phyloP scores from a whole-genome alignment of 805 yeast genomes.

The Ogataea thermomethanolica region DNA sequence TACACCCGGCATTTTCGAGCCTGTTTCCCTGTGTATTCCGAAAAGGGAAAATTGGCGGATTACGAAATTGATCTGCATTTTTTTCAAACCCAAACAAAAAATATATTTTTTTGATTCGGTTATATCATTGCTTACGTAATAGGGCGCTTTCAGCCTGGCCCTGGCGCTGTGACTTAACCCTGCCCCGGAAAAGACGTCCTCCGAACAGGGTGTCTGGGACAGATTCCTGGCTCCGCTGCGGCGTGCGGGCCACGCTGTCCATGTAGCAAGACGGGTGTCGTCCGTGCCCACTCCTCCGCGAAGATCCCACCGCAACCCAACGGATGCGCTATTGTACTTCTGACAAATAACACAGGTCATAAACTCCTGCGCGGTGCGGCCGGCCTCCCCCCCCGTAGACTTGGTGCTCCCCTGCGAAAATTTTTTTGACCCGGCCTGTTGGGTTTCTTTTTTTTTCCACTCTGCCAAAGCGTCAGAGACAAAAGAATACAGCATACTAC shows the following conservation, averaged over 20 bases:
- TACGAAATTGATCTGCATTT: constrained; percentile 11
- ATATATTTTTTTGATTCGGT: background rate
- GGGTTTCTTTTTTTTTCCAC: constrained; percentile 13
- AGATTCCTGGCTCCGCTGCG: no score
- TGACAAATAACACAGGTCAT: constrained; percentile 1
- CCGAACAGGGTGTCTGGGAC: no score
- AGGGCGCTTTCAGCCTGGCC: no score
- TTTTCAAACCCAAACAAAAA: constrained; percentile 2
- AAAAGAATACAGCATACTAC: constrained; percentile 9
- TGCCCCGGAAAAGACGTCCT: no score
- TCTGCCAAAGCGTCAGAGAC: constrained; percentile 9
- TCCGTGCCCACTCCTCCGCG: background rate
- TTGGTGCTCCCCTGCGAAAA: constrained; percentile 11
- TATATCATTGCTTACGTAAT: constrained; percentile 6
- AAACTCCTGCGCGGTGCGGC: constrained; percentile 4
- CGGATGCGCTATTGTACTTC: background rate
- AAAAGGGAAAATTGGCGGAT: constrained; percentile 22
- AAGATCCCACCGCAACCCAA: background rate
- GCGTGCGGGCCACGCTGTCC: no score
- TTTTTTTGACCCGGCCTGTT: constrained; percentile 10
- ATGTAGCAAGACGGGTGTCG: no score
- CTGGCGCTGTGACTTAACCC: no score
- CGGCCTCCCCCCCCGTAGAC: constrained; percentile 2
- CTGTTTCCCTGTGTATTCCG: constrained; percentile 9
- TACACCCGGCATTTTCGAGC: constrained; percentile 11